Conservation (phyloP, 208 protist genomes). For the Leishmania lainsoni region DNA sequence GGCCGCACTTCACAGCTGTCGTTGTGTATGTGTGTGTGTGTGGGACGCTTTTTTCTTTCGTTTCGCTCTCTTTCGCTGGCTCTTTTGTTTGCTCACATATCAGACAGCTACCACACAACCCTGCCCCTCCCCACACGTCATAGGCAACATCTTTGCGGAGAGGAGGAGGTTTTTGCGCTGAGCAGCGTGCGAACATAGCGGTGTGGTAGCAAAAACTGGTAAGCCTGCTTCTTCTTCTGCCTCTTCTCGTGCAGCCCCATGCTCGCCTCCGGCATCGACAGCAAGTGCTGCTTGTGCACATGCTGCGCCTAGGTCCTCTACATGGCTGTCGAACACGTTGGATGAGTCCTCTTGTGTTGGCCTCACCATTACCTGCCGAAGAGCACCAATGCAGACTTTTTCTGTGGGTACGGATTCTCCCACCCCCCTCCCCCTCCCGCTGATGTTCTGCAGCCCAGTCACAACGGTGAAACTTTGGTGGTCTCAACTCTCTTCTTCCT, state of each 20-base stretch:
- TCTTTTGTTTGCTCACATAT: slow-evolving; percentile 1
- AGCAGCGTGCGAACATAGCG: too few species aligned
- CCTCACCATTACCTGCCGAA: background rate
- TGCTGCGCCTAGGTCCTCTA: background rate
- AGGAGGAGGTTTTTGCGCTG: background rate
- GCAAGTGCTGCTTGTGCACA: background rate
- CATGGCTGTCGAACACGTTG: background rate
- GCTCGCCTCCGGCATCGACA: background rate
- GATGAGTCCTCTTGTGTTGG: background rate
- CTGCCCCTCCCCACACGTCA: background rate
- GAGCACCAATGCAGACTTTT: background rate
- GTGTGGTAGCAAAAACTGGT: background rate
- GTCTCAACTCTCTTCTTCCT: background rate
- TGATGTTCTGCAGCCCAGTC: background rate
- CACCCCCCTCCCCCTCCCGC: too few species aligned
- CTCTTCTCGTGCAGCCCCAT: background rate
- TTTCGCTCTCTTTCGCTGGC: background rate
- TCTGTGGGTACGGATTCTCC: background rate
- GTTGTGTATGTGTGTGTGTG: background rate
- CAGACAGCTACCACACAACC: background rate
- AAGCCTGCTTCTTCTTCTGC: background rate
- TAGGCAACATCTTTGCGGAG: background rate
- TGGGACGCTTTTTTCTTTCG: background rate
- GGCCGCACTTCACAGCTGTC: too few species aligned
- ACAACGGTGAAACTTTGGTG: background rate